Percentiles rank a stretch among this genome's conserved stretches.
Evolutionary conservation across 2,329 filamentous ascomycete species (phyloP).

Genomic region (Cytospora schulzeri): DNA sequence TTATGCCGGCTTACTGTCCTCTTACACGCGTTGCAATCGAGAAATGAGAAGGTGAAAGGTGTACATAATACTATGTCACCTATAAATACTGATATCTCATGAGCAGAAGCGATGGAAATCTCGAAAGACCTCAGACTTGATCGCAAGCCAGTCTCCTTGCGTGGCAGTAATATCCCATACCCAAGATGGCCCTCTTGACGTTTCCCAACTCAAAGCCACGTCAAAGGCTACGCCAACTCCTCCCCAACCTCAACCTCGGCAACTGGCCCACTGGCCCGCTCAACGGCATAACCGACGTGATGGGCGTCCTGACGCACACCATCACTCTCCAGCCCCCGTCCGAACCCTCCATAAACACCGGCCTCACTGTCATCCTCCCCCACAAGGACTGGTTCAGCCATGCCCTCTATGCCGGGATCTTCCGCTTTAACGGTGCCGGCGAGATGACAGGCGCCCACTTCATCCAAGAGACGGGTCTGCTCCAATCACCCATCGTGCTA

Average conservation of each 20-base stretch:
- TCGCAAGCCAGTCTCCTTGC: no score
- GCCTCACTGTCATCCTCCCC: slow-evolving; percentile 53
- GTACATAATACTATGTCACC: no score
- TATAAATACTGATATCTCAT: no score
- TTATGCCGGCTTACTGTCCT: background rate
- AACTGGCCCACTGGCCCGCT: slow-evolving; percentile 46
- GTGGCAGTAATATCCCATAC: no score
- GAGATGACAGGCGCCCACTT: slow-evolving; percentile 64
- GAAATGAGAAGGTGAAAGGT: no score
- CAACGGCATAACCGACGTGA: slow-evolving; percentile 55
- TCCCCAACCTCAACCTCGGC: slow-evolving; percentile 48
- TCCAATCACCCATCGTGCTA: slow-evolving; percentile 61
- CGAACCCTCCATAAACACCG: slow-evolving; percentile 44
- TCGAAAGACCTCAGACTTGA: no score
- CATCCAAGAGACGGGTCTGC: slow-evolving; percentile 62
- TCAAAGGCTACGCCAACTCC: slow-evolving; percentile 45
- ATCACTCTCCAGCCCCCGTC: slow-evolving; percentile 41
- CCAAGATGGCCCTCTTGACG: slow-evolving; percentile 12
- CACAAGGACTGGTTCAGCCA: slow-evolving; percentile 47
- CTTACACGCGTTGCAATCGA: background rate
- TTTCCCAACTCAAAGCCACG: slow-evolving; percentile 26
- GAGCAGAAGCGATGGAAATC: no score
- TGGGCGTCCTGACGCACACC: slow-evolving; percentile 50
- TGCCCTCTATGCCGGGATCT: slow-evolving; percentile 53
- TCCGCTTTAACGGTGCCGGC: slow-evolving; percentile 66